phyloP scores from a whole-genome alignment of 306 rosid genomes.

The Ochetophila trinervis region DNA sequence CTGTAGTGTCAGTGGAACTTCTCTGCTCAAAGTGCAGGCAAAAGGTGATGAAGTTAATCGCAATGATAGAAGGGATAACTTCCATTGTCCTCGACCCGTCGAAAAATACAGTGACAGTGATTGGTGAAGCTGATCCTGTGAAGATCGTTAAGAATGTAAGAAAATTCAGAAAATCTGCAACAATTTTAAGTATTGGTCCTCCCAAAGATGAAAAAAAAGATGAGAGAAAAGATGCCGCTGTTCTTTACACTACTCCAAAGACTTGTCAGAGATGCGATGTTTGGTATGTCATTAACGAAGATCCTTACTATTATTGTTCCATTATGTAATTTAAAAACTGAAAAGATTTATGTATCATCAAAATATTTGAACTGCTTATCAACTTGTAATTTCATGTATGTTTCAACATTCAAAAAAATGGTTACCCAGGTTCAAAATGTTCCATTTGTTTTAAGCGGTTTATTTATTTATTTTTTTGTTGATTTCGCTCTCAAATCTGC shows the following conservation, averaged over 20 bases:
- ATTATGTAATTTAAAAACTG: constrained; percentile 44
- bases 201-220: constrained; percentile 46
- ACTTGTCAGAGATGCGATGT: constrained; percentile 44
- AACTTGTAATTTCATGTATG: neutral
- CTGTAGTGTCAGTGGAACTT: constrained; percentile 50
- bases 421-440: too few species aligned
- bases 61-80: constrained; percentile 42
- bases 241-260: constrained; percentile 16
- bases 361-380: neutral
- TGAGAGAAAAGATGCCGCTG: constrained; percentile 24
- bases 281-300: constrained; percentile 44
- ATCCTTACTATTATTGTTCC: constrained; percentile 42
- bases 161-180: constrained; percentile 40
- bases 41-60: constrained; percentile 49
- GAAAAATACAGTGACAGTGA: constrained; percentile 44
- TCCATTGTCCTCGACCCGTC: constrained; percentile 44
- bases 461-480: too few species aligned
- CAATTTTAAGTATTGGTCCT: constrained; percentile 40
- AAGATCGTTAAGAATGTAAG: constrained; percentile 50
- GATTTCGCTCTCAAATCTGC: too few species aligned
- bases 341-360: neutral
- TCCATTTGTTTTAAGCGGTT: too few species aligned
- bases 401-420: neutral
- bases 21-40: constrained; percentile 50
- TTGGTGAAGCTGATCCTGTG: constrained; percentile 58